Evolutionary conservation across 176 grass and related monocot species (phyloP), one percentile per base, ranked within the genome.

Genomic region (Zoysia pacifica): DNA sequence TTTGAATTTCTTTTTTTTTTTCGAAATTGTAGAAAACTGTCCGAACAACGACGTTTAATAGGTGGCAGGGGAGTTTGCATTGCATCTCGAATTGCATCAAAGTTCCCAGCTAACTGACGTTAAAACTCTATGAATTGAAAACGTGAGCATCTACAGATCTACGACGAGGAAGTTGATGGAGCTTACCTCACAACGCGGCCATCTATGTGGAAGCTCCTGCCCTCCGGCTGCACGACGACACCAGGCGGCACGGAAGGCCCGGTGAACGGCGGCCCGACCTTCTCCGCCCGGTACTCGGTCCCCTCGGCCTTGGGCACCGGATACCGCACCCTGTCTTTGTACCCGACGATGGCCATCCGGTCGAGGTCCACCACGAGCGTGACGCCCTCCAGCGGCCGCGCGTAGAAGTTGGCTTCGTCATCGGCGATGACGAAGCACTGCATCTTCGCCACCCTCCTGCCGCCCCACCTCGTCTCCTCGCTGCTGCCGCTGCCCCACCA

Each of bases 291-390:
- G 83, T 87, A 94, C 41, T 94, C 86, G 28, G 92, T 94, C 45
- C 86, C 89, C 4, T 60, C 53, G 14, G 80, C 80, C 68, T 73
- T 84, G 45, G 89, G 89, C 63, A 94, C 89, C 2, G 92, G 80
- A 38, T 82, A 44, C 40, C 16, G 0, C 63, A 65, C 80, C 65
- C 80, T 74, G 62, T 94, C 86, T 42, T 37, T 62, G 67, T 91
- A 94, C 35, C 72, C 77, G 11, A 94, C 79, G 75, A 94, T 94
- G 72, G 79, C 67, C 92, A 91, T 82, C 18, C 15, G 15, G 62
- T 94, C 92, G 79, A 94, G 72, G 70, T 91, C 89, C 41, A 87
- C 89, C 75, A 91, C 76, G 37, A 94, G 62, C 70, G 89, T 80
- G 36, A 94, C 70, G 53, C 89, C 92, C 65, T 91, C 92, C 59